A percentile compares a stretch with the other conserved stretches of the same genome.
phyloP scores from a whole-genome alignment of 2,329 filamentous ascomycete species.

The Phialophora tarda region DNA sequence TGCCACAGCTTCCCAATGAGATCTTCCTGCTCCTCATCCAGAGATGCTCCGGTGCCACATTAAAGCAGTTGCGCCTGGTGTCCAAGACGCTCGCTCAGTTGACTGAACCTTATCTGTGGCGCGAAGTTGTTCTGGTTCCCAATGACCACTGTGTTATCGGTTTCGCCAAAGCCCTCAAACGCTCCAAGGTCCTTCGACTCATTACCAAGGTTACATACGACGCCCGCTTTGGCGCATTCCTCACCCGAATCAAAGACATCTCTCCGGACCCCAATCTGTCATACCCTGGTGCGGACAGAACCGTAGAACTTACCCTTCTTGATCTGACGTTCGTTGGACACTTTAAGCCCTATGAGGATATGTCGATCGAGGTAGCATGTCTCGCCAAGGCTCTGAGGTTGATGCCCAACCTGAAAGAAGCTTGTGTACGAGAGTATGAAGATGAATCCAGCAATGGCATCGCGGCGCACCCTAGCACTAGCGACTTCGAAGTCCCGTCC shows the following conservation, averaged over 20 bases:
- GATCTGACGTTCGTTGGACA: slow-evolving; percentile 24
- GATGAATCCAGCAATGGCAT: slow-evolving; percentile 3
- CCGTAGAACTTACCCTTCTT: slow-evolving; percentile 13
- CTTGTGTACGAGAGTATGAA: slow-evolving; percentile 30
- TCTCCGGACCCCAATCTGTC: slow-evolving; percentile 9
- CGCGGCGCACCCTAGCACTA: not conserved
- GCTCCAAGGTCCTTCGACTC: slow-evolving; percentile 27
- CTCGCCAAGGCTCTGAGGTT: slow-evolving; percentile 25
- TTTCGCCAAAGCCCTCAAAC: slow-evolving; percentile 27
- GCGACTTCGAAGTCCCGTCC: slow-evolving; percentile 20
- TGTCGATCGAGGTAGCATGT: slow-evolving; percentile 31
- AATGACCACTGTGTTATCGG: slow-evolving; percentile 33
- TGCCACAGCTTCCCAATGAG: slow-evolving; percentile 35
- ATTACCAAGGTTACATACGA: slow-evolving; percentile 33
- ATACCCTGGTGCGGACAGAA: slow-evolving; percentile 15
- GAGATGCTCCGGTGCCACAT: slow-evolving; percentile 26
- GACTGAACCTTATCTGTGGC: slow-evolving; percentile 32
- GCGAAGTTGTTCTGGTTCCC: slow-evolving; percentile 32
- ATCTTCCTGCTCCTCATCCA: slow-evolving; percentile 34
- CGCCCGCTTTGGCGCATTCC: slow-evolving; percentile 30
- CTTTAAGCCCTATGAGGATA: slow-evolving; percentile 33
- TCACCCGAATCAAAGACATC: slow-evolving; percentile 25
- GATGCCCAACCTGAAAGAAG: slow-evolving; percentile 29
- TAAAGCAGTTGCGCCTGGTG: slow-evolving; percentile 35
- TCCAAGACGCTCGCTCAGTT: slow-evolving; percentile 32